These are phyloP conservation scores for Ophiostoma tasmaniense DNA, from an alignment of 2,329 filamentous ascomycete species.

Conservation along the genomic window DNA sequence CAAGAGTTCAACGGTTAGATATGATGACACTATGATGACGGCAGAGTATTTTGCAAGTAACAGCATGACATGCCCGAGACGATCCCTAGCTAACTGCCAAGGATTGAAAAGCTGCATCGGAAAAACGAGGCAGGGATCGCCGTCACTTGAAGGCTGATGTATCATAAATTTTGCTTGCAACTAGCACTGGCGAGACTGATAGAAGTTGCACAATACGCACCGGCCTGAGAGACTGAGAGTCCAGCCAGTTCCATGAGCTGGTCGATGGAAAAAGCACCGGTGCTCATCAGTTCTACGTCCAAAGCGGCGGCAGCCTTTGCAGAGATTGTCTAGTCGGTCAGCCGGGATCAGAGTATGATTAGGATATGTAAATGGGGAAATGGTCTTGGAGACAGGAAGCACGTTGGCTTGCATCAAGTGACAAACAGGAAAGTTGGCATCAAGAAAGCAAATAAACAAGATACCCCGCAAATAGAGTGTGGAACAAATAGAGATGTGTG, in stretches of 20 bases:
- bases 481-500: too few relatives aligned
- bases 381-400: neutral
- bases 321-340: slow-evolving; percentile 59
- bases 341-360: neutral
- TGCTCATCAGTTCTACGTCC: slow-evolving; percentile 89
- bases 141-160: neutral
- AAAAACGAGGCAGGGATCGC: neutral
- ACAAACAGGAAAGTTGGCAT: neutral
- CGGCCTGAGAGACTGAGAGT: slow-evolving; percentile 82
- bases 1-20: neutral
- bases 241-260: slow-evolving; percentile 97
- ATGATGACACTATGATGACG: neutral
- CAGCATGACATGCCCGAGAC: neutral
- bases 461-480: too few relatives aligned
- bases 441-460: too few relatives aligned
- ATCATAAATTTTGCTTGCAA: too few relatives aligned
- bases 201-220: slow-evolving; percentile 33
- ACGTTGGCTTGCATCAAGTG: neutral
- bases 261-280: slow-evolving; percentile 81
- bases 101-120: neutral
- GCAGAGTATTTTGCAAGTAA: neutral
- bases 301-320: slow-evolving; percentile 82
- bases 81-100: neutral
- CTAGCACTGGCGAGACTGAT: too few relatives aligned
- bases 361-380: too few relatives aligned